Conservation (phyloP, 306 rosid genomes). For the Notholithocarpus densiflorus region DNA sequence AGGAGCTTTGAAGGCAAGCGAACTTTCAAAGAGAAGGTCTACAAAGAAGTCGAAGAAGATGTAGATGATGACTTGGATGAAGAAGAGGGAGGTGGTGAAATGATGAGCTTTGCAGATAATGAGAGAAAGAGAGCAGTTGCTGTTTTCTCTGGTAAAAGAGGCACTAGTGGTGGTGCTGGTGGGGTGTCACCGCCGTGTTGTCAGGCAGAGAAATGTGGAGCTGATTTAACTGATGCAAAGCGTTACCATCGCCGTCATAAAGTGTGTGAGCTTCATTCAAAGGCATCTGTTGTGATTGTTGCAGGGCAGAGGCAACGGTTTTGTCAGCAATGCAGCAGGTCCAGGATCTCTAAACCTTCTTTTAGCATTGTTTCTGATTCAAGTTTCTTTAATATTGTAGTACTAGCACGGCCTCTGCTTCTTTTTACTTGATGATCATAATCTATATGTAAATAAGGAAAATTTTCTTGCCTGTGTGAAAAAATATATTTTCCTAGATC, state of each 20-base stretch:
- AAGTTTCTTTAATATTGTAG: not conserved
- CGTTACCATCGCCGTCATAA: slow-evolving; percentile 87
- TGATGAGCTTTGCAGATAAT: slow-evolving; percentile 25
- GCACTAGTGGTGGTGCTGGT: slow-evolving; percentile 31
- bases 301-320: slow-evolving; percentile 77
- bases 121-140: slow-evolving; percentile 39
- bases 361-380: slow-evolving; percentile 10
- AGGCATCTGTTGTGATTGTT: slow-evolving; percentile 58
- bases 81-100: slow-evolving; percentile 32
- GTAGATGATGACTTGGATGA: slow-evolving; percentile 58
- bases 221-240: slow-evolving; percentile 57
- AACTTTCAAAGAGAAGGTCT: slow-evolving; percentile 36
- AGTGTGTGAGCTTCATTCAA: slow-evolving; percentile 90
- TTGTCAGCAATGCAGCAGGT: slow-evolving; percentile 99
- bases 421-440: too few species aligned
- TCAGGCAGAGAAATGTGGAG: slow-evolving; percentile 73
- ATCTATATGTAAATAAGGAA: too few species aligned
- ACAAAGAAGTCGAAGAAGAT: slow-evolving; percentile 43
- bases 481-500: not conserved
- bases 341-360: slow-evolving; percentile 12
- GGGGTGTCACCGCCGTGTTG: slow-evolving; percentile 45
- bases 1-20: slow-evolving; percentile 47
- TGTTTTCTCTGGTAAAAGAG: slow-evolving; percentile 31
- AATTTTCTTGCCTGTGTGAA: too few species aligned
- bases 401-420: not conserved